Evolutionary conservation across 257 asterid species (phyloP), one percentile per base, ranked within the genome.

Genomic region (Solanum tacnaense): DNA sequence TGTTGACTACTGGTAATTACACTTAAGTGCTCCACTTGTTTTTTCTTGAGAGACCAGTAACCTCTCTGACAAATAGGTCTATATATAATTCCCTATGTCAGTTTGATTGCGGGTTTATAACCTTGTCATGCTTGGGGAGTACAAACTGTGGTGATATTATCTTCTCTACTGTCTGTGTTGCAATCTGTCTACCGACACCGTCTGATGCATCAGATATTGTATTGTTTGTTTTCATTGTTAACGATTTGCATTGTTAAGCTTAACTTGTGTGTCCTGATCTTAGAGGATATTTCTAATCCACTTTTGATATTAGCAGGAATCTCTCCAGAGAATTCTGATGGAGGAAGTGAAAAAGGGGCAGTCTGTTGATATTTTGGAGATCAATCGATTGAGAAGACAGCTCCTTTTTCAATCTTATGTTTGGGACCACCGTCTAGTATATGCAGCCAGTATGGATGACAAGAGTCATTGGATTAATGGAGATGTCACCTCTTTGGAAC

Each of bases 351-450:
- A 88, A 79, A 92, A 88, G 39, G 98, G 95, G 70, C 96, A 92
- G 86, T 95, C 96, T 7, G 85, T 94, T 83, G 98, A 97, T 90
- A 93, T 95, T 88, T 93, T 97, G 52, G 99, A 97, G 90, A 93
- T 97, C 90, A 95, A 95, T 93, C 93, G 90, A 73, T 90, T 96
- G 87, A 93, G 96, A 71, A 93, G 97, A 75, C 98, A 97, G 86
- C 91, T 96, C 70, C 86, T 96, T 44, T 90, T 95, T 89, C 98
- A 94, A 91, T 95, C 98, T 60, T 97, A 93, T 87, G 87, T 94
- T 88, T 97, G 99, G 99, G 99, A 97, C 91, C 96, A 90, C 86
- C 96, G 95, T 49, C 94, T 97, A 90, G 90, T 94, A 89, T 87
- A 91, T 67, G 94, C 96, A 41, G 93, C 94, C 73, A 91, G 91